Base-by-base conservation (phyloP, 371 early-diverging fungal species). In the Syncephalastrum monosporum region DNA sequence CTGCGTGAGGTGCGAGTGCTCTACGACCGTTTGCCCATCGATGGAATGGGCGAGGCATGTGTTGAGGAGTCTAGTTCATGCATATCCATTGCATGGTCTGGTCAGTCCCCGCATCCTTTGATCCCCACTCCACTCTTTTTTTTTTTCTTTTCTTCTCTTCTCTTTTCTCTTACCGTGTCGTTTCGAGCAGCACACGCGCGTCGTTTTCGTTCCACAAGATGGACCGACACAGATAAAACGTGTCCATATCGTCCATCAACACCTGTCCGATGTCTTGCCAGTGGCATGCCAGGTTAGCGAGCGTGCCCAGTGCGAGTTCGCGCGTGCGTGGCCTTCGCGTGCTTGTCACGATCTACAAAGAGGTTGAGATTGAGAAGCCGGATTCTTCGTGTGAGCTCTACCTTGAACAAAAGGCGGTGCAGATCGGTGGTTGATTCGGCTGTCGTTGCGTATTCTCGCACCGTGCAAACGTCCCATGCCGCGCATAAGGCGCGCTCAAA, bases 251-350 rank as follows among this genome's bases (percentile, higher is more conserved):
- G 23, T 70, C 53, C 38, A 47, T 47, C 33, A 67, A 54, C 1
- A 68, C 64, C 23, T 72, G 56, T 4, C 71, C 71, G 21, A 55
- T 46, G 33, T 29, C 33, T 12, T 69, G 68, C 69, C 72, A 72
- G 51, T 77, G 74, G 54, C 65, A 69, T 15, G 78, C 72, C 49
- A 77, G 53, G 42, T 72, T 77, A 0, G 78, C 78, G 13, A 77
- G 48, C 42, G 68, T 61, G 6, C 78, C 78, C 60, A 77, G 55
- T 0, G 71, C 67, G 41, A 77, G 19, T 50, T 77, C 78, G 56
- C 74, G 65, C 29, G 74, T 70, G 47, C 78, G 60, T 8, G 57
- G 46, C 49, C 78, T 56, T 44, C 48, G 29, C 15, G 74, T 77
- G 3, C 43, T 56, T 5, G 71, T 69, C 23, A 65, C 52, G 16